Percentiles rank a stretch among this genome's conserved stretches.
phyloP scores from a whole-genome alignment of 2,329 filamentous ascomycete species.

The Akanthomyces lecanii region DNA sequence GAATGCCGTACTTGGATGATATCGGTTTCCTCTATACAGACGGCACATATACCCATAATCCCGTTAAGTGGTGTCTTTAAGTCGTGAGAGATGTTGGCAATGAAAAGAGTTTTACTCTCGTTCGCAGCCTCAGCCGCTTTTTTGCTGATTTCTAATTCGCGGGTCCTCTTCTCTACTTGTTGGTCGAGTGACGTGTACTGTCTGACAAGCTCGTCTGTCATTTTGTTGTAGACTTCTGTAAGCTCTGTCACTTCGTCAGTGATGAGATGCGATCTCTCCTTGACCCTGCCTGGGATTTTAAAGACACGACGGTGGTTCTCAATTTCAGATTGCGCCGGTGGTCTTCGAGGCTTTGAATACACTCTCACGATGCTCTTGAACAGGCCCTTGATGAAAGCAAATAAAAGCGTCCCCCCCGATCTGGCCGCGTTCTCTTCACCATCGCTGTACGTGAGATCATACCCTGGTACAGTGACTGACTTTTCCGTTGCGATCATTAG shows the following conservation, averaged over 20 bases:
- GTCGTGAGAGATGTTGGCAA: conserved; percentile 86
- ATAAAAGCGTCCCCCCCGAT: conserved; percentile 38
- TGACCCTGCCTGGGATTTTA: conserved; percentile 80
- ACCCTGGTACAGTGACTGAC: conserved; percentile 63
- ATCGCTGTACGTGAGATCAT: conserved; percentile 39
- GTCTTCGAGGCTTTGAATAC: conserved; percentile 30
- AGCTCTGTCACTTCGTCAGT: conserved; percentile 84
- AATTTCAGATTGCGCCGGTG: conserved; percentile 27
- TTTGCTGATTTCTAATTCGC: conserved; percentile 82
- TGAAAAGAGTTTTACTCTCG: conserved; percentile 95
- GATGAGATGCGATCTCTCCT: conserved; percentile 67
- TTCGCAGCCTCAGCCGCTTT: conserved; percentile 92
- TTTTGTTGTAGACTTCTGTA: conserved; percentile 83
- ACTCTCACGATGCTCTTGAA: conserved; percentile 35
- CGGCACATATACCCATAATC: conserved; percentile 88
- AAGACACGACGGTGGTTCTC: conserved; percentile 55
- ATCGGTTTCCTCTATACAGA: conserved; percentile 90
- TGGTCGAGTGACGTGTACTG: conserved; percentile 83
- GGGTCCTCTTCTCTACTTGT: conserved; percentile 76
- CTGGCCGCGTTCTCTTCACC: conserved; percentile 42
- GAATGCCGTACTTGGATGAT: conserved; percentile 73
- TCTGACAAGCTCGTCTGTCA: conserved; percentile 84
- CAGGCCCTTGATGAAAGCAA: conserved; percentile 42
- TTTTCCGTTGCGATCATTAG: conserved; percentile 72
- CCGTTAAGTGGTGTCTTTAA: conserved; percentile 94